Conservation (phyloP, 2,329 filamentous ascomycete genomes). For the Trichoderma oligosporum region DNA sequence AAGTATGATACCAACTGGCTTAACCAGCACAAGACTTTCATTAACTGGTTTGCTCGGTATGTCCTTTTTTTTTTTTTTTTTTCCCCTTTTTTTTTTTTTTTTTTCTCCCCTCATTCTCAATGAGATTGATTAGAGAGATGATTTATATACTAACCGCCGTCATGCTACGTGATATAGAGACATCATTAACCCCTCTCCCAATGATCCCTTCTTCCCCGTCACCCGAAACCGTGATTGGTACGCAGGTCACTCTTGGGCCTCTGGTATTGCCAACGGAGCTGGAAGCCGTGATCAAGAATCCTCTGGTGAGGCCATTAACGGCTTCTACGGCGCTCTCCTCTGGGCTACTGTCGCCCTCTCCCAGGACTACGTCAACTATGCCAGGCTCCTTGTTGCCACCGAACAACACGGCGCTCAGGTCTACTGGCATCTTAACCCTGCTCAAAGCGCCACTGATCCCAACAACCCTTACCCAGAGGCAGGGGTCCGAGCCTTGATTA, state of each 20-base stretch:
- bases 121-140: too few relatives aligned
- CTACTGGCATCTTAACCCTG: slow-evolving; percentile 27
- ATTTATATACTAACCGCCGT: not conserved
- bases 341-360: slow-evolving; percentile 26
- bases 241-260: slow-evolving; percentile 30
- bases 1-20: slow-evolving; percentile 26
- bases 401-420: slow-evolving; percentile 24
- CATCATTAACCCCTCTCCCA: slow-evolving; percentile 27
- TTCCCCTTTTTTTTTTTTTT: not conserved
- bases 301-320: slow-evolving; percentile 27
- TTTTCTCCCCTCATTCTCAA: not conserved
- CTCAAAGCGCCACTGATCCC: slow-evolving; percentile 21
- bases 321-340: slow-evolving; percentile 27
- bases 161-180: slow-evolving; percentile 21
- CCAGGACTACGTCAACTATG: slow-evolving; percentile 26
- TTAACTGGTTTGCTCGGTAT: slow-evolving; percentile 27
- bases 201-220: slow-evolving; percentile 29
- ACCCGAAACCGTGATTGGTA: slow-evolving; percentile 29
- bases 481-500: slow-evolving; percentile 20
- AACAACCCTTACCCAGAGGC: slow-evolving; percentile 27
- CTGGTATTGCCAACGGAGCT: slow-evolving; percentile 27
- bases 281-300: slow-evolving; percentile 30
- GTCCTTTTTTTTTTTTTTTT: not conserved
- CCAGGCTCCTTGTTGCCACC: slow-evolving; percentile 27
- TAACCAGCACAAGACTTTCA: slow-evolving; percentile 26